Conservation (phyloP, 2,329 filamentous ascomycete genomes). For the Pyrenochaeta sp. region DNA sequence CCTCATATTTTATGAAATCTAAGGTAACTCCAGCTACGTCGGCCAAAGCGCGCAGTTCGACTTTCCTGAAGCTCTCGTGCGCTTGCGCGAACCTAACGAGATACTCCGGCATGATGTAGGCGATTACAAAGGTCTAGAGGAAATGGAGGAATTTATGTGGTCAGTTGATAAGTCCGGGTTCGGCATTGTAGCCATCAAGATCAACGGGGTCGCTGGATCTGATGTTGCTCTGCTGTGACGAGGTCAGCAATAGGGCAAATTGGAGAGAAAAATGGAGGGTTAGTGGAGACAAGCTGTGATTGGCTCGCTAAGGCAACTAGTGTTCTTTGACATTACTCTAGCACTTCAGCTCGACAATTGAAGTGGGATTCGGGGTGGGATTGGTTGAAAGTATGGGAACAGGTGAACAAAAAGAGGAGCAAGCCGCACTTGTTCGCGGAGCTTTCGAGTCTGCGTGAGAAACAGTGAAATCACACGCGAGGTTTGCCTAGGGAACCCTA, state of each 20-base stretch:
- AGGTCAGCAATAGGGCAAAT: constrained; percentile 21
- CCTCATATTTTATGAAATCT: constrained; percentile 76
- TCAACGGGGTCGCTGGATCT: background rate
- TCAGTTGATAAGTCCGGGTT: constrained; percentile 27
- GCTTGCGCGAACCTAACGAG: constrained; percentile 88
- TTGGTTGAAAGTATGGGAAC: too few relatives aligned
- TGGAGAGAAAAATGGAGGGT: constrained; percentile 23
- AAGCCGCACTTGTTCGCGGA: too few relatives aligned
- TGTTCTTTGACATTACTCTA: background rate
- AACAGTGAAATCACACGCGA: too few relatives aligned
- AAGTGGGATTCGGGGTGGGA: too few relatives aligned
- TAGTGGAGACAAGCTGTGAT: constrained; percentile 9
- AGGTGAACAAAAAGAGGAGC: too few relatives aligned
- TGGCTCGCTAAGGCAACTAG: constrained; percentile 21
- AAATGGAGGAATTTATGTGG: too few relatives aligned
- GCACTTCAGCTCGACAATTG: too few relatives aligned
- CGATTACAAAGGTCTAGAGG: too few relatives aligned
- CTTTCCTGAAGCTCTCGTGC: constrained; percentile 88
- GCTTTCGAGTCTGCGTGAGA: too few relatives aligned
- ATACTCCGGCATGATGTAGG: constrained; percentile 66
- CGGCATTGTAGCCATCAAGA: constrained; percentile 19
- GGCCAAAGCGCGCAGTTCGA: constrained; percentile 85
- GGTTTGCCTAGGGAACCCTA: too few relatives aligned
- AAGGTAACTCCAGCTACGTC: constrained; percentile 71
- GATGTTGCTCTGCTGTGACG: constrained; percentile 7